Evolutionary conservation across 2,329 filamentous ascomycete species (phyloP), one percentile per base, ranked within the genome.

Genomic region (Hypoxylon sp.): DNA sequence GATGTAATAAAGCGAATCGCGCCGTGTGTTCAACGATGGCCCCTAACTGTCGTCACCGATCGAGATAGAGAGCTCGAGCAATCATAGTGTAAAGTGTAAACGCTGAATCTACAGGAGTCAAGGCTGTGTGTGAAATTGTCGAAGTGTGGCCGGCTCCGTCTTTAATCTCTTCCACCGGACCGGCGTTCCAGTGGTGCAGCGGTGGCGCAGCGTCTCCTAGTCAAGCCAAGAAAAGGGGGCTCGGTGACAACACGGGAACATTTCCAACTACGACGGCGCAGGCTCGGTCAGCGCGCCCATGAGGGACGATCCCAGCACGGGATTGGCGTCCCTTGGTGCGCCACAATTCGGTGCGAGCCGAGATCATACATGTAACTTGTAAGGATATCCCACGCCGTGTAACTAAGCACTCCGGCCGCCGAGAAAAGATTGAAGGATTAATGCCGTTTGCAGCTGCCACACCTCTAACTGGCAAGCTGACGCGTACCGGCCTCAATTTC

Each of bases 341-440:
- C 57, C 64, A 58, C 57, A 51, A n/a, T 54, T 69, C 69, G 69
- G 69, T 63, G 62, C 63, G 53, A 67, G 51, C 69, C 67, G 69
- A 69, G 51, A 55, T 58, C 51, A 54, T 50, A 67, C 58, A 58
- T 69, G 56, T n/a, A 42, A 17, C 44, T 37, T 61, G 61, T 63
- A 62, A 50, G 52, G 17, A 39, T 35, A 35, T 54, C 51, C 44
- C 44, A 60, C 63, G 59, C 66, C 46, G 66, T 67, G 60, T 60
- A 42, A 69, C 69, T 39, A 27, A 60, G 39, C 46, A 64, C 39
- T 59, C 60, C 66, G 66, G 55, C 39, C 39, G 53, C 66, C 60
- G 60, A 62, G 57, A 60, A 44, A 31, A 19, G 54, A 48, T 21
- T 53, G 32, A 48, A 39, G 42, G 44, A 62, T 57, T 17, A 55